These are phyloP conservation scores for Thermochaetoides thermophila DNA, from an alignment of 495 filamentous ascomycete genomes.

Conservation along the genomic window DNA sequence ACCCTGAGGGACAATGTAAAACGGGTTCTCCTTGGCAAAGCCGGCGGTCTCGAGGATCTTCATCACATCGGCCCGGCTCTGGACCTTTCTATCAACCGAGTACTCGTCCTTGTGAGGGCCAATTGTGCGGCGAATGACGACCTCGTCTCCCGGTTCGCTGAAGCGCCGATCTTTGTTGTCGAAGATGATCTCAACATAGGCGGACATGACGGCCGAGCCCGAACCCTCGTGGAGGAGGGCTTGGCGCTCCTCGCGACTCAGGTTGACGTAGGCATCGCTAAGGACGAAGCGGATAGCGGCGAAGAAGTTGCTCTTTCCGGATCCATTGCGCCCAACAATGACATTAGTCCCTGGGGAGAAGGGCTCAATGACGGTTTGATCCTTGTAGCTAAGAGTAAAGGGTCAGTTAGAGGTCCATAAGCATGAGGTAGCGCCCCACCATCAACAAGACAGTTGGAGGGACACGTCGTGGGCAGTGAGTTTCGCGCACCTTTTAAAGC, in stretches of 20 bases:
- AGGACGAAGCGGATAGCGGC: conserved; percentile 97
- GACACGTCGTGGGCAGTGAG: not conserved
- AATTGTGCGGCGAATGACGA: conserved; percentile 84
- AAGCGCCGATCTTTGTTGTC: conserved; percentile 96
- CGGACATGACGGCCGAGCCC: conserved; percentile 94
- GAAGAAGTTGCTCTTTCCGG: conserved; percentile 99
- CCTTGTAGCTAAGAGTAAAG: conserved; percentile 84
- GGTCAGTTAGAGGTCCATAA: too few relatives aligned
- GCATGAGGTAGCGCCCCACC: too few relatives aligned
- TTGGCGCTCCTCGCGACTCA: conserved; percentile 91
- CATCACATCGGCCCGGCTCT: conserved; percentile 87
- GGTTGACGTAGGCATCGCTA: conserved; percentile 91
- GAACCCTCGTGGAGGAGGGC: conserved; percentile 93
- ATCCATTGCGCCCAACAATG: conserved; percentile 97
- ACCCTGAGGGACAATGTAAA: conserved; percentile 97
- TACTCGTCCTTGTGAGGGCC: conserved; percentile 98
- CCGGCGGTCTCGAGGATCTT: conserved; percentile 92
- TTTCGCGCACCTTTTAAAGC: conserved; percentile 81
- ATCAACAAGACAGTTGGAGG: too few relatives aligned
- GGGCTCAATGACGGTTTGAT: conserved; percentile 95
- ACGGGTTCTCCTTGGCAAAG: conserved; percentile 94
- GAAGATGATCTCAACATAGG: conserved; percentile 97
- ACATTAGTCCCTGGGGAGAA: conserved; percentile 98
- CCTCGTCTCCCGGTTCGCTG: conserved; percentile 80
- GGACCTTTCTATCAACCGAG: conserved; percentile 87